Evolutionary conservation across 768 basidiomycete species (phyloP).

Genomic region (Russula griseocarnosa): DNA sequence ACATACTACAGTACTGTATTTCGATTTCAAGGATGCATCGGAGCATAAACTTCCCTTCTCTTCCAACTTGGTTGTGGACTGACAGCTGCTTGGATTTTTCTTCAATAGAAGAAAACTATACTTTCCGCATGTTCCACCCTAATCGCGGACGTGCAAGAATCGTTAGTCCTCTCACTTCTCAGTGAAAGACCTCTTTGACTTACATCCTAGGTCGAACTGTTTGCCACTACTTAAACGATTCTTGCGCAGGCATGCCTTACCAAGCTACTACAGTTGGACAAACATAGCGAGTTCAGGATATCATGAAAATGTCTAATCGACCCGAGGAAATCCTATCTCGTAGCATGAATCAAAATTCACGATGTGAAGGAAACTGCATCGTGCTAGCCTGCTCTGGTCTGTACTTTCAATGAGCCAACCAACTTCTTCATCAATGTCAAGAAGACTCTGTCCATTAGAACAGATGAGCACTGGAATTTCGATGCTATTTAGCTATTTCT

Average conservation of each 20-base stretch:
- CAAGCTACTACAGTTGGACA: no score
- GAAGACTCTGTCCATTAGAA: background rate
- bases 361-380: no score
- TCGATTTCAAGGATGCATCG: conserved; percentile 4
- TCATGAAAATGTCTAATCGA: background rate
- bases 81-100: background rate
- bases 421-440: background rate
- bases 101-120: background rate
- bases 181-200: background rate
- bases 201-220: background rate
- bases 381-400: background rate
- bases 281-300: background rate
- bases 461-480: background rate
- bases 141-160: background rate
- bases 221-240: background rate
- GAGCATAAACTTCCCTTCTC: background rate
- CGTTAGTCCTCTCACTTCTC: background rate
- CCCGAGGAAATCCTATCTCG: no score
- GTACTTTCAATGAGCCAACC: background rate
- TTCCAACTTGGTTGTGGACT: background rate
- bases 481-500: background rate
- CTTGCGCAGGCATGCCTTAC: no score
- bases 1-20: no score
- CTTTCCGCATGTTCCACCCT: background rate
- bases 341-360: no score